Evolutionary conservation across 495 filamentous ascomycete genomes (phyloP).

Genomic region (Xylaria scruposa): DNA sequence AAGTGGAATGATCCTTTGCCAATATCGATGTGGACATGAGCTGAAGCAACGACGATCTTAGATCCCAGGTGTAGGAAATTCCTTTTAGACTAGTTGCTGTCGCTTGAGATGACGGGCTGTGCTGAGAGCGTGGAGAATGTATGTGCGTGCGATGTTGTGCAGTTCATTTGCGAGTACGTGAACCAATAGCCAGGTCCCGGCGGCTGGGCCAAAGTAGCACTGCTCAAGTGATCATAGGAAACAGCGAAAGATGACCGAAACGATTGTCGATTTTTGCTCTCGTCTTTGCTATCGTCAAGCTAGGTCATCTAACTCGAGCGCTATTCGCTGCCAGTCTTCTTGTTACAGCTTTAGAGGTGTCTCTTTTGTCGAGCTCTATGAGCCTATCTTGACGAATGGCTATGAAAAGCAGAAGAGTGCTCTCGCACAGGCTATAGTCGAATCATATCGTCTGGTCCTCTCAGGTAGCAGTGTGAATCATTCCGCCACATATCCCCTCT

Average conservation of each 20-base stretch:
- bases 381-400: slow-evolving; percentile 56
- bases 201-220: slow-evolving; percentile 35
- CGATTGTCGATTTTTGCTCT: slow-evolving; percentile 52
- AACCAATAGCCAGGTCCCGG: slow-evolving; percentile 33
- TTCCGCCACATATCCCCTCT: slow-evolving; percentile 30
- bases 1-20: slow-evolving; percentile 8
- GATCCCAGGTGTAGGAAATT: slow-evolving; percentile 13
- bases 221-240: slow-evolving; percentile 39
- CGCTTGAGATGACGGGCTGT: slow-evolving; percentile 11
- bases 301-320: slow-evolving; percentile 56
- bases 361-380: slow-evolving; percentile 46
- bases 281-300: slow-evolving; percentile 68
- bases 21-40: slow-evolving; percentile 13
- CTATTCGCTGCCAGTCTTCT: slow-evolving; percentile 59
- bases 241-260: slow-evolving; percentile 41
- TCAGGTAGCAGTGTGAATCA: slow-evolving; percentile 40
- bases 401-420: slow-evolving; percentile 52
- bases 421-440: slow-evolving; percentile 47
- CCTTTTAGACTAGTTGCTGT: slow-evolving; percentile 11
- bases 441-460: slow-evolving; percentile 41
- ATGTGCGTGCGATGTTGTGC: slow-evolving; percentile 25
- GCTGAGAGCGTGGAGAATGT: slow-evolving; percentile 1
- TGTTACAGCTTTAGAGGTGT: slow-evolving; percentile 45
- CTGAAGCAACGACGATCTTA: slow-evolving; percentile 32
- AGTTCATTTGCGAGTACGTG: slow-evolving; percentile 34